Evolutionary conservation across 1,284 basidiomycete genomes (phyloP).

Genomic region (Lentinula novae-zelandiae): DNA sequence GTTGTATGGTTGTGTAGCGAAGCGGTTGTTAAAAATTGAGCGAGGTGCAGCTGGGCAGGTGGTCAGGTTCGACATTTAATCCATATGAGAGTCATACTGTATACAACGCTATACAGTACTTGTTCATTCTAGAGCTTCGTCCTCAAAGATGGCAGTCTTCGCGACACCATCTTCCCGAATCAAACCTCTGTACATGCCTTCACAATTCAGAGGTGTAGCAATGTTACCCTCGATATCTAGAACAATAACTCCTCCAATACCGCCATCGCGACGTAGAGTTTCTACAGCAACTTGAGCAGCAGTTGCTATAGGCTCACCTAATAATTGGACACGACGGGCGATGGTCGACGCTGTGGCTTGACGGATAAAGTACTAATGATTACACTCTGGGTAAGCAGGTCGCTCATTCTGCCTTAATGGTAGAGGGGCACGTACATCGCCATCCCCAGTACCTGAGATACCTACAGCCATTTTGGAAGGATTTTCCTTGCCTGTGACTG

Average conservation of each 20-base stretch:
- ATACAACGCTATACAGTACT: not conserved
- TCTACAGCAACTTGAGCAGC: constrained; percentile 56
- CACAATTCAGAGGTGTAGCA: constrained; percentile 66
- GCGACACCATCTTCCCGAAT: constrained; percentile 63
- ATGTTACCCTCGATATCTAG: constrained; percentile 65
- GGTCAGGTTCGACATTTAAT: constrained; percentile 59
- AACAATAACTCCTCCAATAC: constrained; percentile 69
- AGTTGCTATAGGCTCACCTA: constrained; percentile 48
- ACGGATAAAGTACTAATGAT: constrained; percentile 69
- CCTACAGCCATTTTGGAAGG: constrained; percentile 51
- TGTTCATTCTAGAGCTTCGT: constrained; percentile 47
- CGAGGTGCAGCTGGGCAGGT: constrained; percentile 67
- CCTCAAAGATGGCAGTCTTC: constrained; percentile 72
- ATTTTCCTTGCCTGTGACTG: constrained; percentile 31
- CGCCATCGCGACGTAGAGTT: constrained; percentile 52
- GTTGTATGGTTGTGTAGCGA: constrained; percentile 67
- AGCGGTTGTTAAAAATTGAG: constrained; percentile 71
- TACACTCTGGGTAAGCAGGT: not conserved
- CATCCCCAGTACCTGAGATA: constrained; percentile 79
- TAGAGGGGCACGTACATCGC: constrained; percentile 49
- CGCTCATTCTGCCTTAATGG: not conserved
- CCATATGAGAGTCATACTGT: not conserved
- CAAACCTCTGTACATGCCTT: constrained; percentile 80
- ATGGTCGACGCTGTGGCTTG: constrained; percentile 63
- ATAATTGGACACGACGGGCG: constrained; percentile 62